Percentiles rank a stretch among this genome's conserved stretches.
Evolutionary conservation across 257 asterid species (phyloP).

Genomic region (Primulina huaijiensis): DNA sequence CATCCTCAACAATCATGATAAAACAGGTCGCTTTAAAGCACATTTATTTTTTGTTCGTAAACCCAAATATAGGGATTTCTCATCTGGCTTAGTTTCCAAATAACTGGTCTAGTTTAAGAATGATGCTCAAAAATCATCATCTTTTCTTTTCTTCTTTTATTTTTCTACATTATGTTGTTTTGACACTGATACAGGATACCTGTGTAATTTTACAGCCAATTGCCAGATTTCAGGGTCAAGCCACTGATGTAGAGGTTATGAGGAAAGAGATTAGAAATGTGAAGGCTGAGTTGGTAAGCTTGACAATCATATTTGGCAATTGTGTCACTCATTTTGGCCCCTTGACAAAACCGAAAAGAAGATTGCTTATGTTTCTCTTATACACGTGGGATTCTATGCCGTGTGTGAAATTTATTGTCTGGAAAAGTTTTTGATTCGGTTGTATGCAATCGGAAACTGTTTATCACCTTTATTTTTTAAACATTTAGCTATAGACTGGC

Average conservation of each 20-base stretch:
- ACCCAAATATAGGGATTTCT: background rate
- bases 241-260: constrained; percentile 86
- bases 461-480: too few species aligned
- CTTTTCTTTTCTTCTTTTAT: constrained; percentile 1
- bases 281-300: constrained; percentile 77
- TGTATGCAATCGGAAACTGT: too few species aligned
- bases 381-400: too few species aligned
- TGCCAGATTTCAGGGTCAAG: constrained; percentile 91
- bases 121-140: constrained; percentile 7
- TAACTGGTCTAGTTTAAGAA: constrained; percentile 18
- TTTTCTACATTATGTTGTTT: constrained; percentile 11
- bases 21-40: constrained; percentile 60
- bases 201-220: constrained; percentile 65
- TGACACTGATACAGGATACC: constrained; percentile 8
- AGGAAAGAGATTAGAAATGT: constrained; percentile 71
- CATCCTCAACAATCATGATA: constrained; percentile 92
- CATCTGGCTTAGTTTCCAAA: constrained; percentile 4
- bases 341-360: background rate
- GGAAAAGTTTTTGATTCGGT: too few species aligned
- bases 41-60: constrained; percentile 1
- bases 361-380: background rate
- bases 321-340: constrained; percentile 13
- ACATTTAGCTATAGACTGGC: too few species aligned
- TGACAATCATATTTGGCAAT: constrained; percentile 18
- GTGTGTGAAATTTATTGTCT: too few species aligned